A percentile compares a stretch with the other conserved stretches of the same genome.
Evolutionary conservation across 2,329 filamentous ascomycete genomes (phyloP).

Genomic region (Talaromyces amestolkiae): DNA sequence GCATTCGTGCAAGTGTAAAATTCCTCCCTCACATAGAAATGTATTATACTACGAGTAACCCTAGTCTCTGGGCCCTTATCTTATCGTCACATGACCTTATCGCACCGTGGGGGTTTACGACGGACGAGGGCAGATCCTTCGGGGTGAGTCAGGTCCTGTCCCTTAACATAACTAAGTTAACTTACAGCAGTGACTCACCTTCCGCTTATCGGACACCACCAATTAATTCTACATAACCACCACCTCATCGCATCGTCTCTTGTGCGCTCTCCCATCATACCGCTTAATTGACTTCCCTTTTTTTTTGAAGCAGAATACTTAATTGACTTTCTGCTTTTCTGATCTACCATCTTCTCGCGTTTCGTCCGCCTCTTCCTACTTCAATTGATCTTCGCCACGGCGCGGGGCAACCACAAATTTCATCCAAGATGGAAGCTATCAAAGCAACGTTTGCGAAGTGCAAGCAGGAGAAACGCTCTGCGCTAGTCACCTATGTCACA

Average conservation of each 20-base stretch:
- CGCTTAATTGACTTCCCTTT: background rate
- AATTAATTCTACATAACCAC: background rate
- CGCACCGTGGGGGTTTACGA: background rate
- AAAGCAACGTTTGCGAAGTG: slow-evolving; percentile 58
- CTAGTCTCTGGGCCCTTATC: no score
- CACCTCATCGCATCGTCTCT: background rate
- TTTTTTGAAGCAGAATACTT: background rate
- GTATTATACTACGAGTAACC: no score
- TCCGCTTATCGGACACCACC: slow-evolving; percentile 5
- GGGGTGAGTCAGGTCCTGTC: background rate
- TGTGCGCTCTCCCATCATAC: background rate
- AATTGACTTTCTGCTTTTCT: background rate
- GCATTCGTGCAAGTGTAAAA: no score
- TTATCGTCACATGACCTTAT: slow-evolving; percentile 16
- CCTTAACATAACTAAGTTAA: no score
- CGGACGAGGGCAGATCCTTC: background rate
- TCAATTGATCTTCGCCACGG: slow-evolving; percentile 7
- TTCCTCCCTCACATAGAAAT: no score
- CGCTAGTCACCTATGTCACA: slow-evolving; percentile 93
- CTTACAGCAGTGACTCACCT: background rate
- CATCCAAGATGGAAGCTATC: slow-evolving; percentile 50
- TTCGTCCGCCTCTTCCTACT: background rate
- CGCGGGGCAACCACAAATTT: slow-evolving; percentile 12
- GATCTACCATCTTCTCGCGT: background rate
- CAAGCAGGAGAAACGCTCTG: slow-evolving; percentile 63